Base-by-base conservation (phyloP, 2,329 filamentous ascomycete species). In the Aspergillus sp. region DNA sequence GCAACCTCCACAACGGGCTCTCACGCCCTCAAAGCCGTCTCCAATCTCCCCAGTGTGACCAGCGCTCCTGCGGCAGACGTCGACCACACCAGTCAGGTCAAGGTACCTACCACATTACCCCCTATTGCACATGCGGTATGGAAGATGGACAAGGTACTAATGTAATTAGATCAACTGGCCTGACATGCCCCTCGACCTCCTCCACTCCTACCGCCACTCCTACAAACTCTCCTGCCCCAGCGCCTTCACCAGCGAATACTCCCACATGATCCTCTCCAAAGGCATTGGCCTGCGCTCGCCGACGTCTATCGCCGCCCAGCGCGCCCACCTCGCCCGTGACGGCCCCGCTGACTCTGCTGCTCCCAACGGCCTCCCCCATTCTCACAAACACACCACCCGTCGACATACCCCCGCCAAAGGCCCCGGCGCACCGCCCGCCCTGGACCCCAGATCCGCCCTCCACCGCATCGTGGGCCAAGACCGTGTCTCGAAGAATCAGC, bases 131-230 rank as follows among this genome's bases (percentile, higher is more conserved):
- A 9, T 33, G 26, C 43, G 4, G n/a, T 17, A 19, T 22, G 20
- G 20, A 22, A 5, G 20, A 22, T 22, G 20, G 11, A 35, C 17
- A 24, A 38, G 30, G 40, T 44, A 38, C 57, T 55, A 51, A 58
- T 24, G 30, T 11, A 43, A 45, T 14, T 41, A 77, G 75, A 72
- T 77, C 52, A 60, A 70, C 49, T 77, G 75, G 75, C 61, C 71
- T 42, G 65, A 69, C 33, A 69, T 76, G 60, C 69, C 74, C 30
- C 66, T 74, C 57, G 66, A 72, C 14, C 67, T 76, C 57, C 74
- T 79, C 44, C 74, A 78, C 60, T 70, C 74, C 55, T 79, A 79
- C 63, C 72, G 76, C 51, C 73, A 77, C 52, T 71, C 72, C 59
- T 74, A 78, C 59, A 75, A 72, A 59, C 67, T 79, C 32, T 60